Conservation (phyloP, 1,284 basidiomycete genomes). For the Porogramme epimiltina region DNA sequence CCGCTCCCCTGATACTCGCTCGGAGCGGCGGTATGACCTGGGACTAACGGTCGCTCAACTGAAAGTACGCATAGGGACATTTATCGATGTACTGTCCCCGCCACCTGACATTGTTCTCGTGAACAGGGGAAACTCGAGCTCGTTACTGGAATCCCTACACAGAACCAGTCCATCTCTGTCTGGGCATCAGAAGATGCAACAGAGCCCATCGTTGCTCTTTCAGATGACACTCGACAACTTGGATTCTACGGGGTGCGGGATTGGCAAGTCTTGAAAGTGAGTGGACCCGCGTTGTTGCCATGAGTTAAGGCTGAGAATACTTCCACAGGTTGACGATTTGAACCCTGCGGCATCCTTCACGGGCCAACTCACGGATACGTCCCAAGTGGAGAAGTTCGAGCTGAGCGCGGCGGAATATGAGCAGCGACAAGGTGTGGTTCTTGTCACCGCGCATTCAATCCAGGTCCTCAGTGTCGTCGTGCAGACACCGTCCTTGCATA, state of each 20-base stretch:
- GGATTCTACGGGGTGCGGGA: constrained; percentile 74
- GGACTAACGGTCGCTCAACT: constrained; percentile 74
- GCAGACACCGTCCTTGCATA: constrained; percentile 89
- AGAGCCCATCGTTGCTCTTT: constrained; percentile 53
- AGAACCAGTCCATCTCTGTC: constrained; percentile 70
- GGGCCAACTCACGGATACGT: constrained; percentile 82
- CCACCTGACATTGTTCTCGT: background rate
- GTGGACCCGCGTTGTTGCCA: constrained; percentile 12
- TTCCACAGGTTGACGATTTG: constrained; percentile 69
- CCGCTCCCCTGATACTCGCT: constrained; percentile 83
- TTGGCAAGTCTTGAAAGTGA: constrained; percentile 76
- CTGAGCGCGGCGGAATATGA: constrained; percentile 85
- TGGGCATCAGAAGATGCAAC: constrained; percentile 60
- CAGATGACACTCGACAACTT: constrained; percentile 68
- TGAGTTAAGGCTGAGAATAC: background rate
- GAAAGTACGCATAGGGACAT: constrained; percentile 54
- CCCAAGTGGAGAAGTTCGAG: constrained; percentile 93
- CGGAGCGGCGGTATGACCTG: constrained; percentile 81
- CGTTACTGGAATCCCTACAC: constrained; percentile 86
- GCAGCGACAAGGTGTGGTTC: constrained; percentile 63
- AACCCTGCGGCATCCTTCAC: constrained; percentile 76
- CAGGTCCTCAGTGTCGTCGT: background rate
- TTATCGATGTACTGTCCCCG: background rate
- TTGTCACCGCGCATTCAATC: background rate
- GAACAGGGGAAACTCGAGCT: constrained; percentile 80